Conservation (phyloP, 75 land plant genomes). For the Larix kaempferi region DNA sequence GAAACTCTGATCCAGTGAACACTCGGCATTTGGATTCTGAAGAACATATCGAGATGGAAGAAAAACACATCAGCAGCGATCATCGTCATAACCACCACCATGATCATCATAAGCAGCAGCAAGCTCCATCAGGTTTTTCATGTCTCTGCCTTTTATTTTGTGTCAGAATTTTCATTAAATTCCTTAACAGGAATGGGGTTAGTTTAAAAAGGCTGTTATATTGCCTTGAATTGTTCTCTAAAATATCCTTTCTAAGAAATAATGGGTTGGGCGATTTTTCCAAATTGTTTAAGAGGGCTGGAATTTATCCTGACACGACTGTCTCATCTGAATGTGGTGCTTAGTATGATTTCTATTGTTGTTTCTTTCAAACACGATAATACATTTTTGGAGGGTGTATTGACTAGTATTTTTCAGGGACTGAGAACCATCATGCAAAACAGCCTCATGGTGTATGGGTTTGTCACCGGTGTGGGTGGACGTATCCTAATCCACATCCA, state of each 20-base stretch:
- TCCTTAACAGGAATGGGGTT: background rate
- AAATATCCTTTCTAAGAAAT: too few species aligned
- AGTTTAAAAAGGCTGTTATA: background rate
- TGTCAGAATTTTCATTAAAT: background rate
- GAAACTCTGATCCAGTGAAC: background rate
- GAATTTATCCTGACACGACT: background rate
- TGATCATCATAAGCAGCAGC: conserved; percentile 7
- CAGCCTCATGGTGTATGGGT: conserved; percentile 12
- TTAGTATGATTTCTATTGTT: background rate
- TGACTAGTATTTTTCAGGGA: background rate
- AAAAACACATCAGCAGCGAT: conserved; percentile 5
- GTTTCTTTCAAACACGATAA: background rate
- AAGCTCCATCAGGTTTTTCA: conserved; percentile 1
- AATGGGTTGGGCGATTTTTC: too few species aligned
- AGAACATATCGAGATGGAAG: background rate
- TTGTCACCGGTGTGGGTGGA: conserved; percentile 60
- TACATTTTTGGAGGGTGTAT: background rate
- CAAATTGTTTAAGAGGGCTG: background rate
- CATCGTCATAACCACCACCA: conserved; percentile 2
- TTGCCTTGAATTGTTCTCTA: background rate
- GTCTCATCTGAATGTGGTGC: background rate
- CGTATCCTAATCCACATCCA: conserved; percentile 69
- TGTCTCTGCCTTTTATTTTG: background rate
- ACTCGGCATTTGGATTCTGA: conserved; percentile 1
- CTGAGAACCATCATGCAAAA: background rate